Conservation (phyloP, 305 asterid species). For the Plantago rigida region DNA sequence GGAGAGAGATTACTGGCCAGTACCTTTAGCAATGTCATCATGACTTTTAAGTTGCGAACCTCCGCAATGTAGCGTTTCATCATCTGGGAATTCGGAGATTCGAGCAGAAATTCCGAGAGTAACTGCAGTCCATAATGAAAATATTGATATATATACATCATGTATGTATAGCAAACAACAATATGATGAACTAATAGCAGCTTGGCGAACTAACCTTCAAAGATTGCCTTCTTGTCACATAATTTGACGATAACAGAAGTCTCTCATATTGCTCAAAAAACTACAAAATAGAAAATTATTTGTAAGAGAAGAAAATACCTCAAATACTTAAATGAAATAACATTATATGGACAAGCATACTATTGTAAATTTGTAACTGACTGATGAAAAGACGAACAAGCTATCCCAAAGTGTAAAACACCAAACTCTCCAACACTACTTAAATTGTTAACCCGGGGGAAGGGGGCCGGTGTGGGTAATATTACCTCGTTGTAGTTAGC, state of each 20-base stretch:
- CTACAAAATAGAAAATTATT: conserved; percentile 33
- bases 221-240: conserved; percentile 96
- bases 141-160: conserved; percentile 7
- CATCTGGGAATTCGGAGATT: conserved; percentile 74
- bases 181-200: conserved; percentile 25
- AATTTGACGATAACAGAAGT: conserved; percentile 70
- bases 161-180: conserved; percentile 15
- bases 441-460: conserved; percentile 19
- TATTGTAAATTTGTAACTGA: background rate
- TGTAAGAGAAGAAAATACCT: conserved; percentile 16
- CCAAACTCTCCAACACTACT: conserved; percentile 16
- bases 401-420: background rate
- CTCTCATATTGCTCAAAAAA: conserved; percentile 86
- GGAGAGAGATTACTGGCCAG: conserved; percentile 20
- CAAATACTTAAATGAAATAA: conserved; percentile 13
- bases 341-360: conserved; percentile 19
- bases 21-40: conserved; percentile 94
- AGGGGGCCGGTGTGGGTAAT: conserved; percentile 12
- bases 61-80: conserved; percentile 87
- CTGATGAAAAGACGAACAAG: background rate
- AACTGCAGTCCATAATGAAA: conserved; percentile 47
- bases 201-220: conserved; percentile 61
- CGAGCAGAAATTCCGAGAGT: conserved; percentile 85
- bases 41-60: conserved; percentile 75
- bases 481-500: conserved; percentile 65